Evolutionary conservation across 1,139 yeast species (phyloP).

Genomic region (Debaryomyces udenii): DNA sequence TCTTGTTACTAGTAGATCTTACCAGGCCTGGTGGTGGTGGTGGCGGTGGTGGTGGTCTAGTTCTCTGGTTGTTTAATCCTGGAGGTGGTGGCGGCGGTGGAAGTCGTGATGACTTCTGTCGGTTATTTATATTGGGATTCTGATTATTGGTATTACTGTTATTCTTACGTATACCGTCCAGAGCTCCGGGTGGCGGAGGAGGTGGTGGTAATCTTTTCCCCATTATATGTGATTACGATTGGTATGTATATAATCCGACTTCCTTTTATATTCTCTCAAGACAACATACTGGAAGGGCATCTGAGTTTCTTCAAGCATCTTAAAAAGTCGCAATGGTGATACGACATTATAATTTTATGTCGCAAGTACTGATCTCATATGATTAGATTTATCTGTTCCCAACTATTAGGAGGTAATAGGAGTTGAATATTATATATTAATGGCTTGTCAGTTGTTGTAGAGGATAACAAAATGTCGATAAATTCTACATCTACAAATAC

Average conservation of each 20-base stretch:
- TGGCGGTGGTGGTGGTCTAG: slow-evolving; percentile 23
- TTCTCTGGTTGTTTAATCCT: slow-evolving; percentile 8
- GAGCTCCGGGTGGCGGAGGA: slow-evolving; percentile 30
- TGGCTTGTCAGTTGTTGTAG: neutral
- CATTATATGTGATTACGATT: slow-evolving; percentile 17
- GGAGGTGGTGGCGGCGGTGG: slow-evolving; percentile 19
- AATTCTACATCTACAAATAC: slow-evolving; percentile 3
- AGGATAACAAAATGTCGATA: slow-evolving; percentile 3
- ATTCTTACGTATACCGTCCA: slow-evolving; percentile 9
- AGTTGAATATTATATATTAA: too few relatives aligned
- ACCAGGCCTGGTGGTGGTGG: slow-evolving; percentile 13
- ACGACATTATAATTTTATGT: too few relatives aligned
- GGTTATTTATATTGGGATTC: slow-evolving; percentile 4
- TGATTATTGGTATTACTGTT: slow-evolving; percentile 13
- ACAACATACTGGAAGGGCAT: too few relatives aligned
- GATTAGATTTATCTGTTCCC: too few relatives aligned
- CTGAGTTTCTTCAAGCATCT: too few relatives aligned
- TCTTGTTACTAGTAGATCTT: slow-evolving; percentile 1
- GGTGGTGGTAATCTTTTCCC: slow-evolving; percentile 35
- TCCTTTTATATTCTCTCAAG: too few relatives aligned
- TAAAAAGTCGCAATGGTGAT: too few relatives aligned
- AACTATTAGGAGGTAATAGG: too few relatives aligned
- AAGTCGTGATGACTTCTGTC: slow-evolving; percentile 11
- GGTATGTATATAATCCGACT: too few relatives aligned
- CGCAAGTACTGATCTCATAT: too few relatives aligned